Evolutionary conservation across 257 asterid genomes (phyloP).

Genomic region (Primulina eburnea): DNA sequence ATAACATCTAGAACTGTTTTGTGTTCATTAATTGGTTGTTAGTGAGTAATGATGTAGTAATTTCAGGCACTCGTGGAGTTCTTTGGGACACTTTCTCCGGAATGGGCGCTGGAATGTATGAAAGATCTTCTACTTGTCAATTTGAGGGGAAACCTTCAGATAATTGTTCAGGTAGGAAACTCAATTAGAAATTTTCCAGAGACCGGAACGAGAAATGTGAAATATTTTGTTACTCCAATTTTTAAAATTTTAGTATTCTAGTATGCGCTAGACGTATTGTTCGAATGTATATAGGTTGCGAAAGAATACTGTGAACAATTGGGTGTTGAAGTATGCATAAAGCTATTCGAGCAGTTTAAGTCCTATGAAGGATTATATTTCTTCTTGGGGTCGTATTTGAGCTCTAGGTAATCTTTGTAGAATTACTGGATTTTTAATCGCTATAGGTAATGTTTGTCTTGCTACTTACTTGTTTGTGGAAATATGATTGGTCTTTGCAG

Average conservation of each 20-base stretch:
- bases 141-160: slow-evolving; percentile 94
- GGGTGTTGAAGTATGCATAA: slow-evolving; percentile 80
- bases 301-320: slow-evolving; percentile 90
- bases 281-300: slow-evolving; percentile 58
- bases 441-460: slow-evolving; percentile 5
- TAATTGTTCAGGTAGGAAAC: slow-evolving; percentile 79
- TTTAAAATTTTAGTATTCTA: no score
- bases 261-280: not conserved
- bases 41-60: not conserved
- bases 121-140: slow-evolving; percentile 85
- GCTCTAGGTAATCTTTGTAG: slow-evolving; percentile 62
- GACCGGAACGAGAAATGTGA: no score
- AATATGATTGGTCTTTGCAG: slow-evolving; percentile 39
- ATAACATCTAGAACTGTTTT: slow-evolving; percentile 3
- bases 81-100: slow-evolving; percentile 87
- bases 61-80: slow-evolving; percentile 85
- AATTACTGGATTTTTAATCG: slow-evolving; percentile 4
- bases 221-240: no score
- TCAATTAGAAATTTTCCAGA: no score
- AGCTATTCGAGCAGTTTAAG: slow-evolving; percentile 91
- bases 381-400: slow-evolving; percentile 90
- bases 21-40: no score
- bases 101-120: slow-evolving; percentile 98
- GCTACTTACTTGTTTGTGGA: slow-evolving; percentile 9
- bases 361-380: slow-evolving; percentile 89